Evolutionary conservation across 345 rosid genomes (phyloP), one percentile per base, ranked within the genome.

Genomic region (Syzygium aqueum): DNA sequence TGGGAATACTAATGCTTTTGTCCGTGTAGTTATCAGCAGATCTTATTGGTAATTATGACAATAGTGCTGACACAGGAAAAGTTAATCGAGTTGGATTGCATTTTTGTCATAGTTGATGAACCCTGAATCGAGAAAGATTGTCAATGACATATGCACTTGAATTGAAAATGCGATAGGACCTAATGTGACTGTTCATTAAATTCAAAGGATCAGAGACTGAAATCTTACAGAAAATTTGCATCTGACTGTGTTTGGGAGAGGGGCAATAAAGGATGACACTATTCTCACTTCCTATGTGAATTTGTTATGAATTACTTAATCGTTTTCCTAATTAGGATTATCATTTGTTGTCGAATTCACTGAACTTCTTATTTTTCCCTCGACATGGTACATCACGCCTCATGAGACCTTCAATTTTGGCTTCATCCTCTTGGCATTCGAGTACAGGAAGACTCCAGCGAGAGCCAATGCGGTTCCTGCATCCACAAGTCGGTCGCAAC

Each of bases 401-500:
- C 91, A 94, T 7, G 85, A 84, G 59, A 85, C 85, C 89, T 92
- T 94, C 56, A 91, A 84, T 87, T 91, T 90, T 28, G 92, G 92
- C 86, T 93, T 93, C 84, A 91, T 50, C 61, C 85, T 56, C 84
- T 94, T 95, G 46, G 93, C 93, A 90, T 89, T 94, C 5, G 97
- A 88, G 89, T 97, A 96, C 88, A 94, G 88, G 91, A 92, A 94
- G 77, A 96, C 97, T 88, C 99, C 98, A 50, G 91, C 92, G 77
- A 97, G 93, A 87, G 98, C 96, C 87, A 95, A 73, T 0, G 93
- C 94, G 22, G 97, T 97, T 90, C 98, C 97, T 96, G 95, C 77
- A 53, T 8, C 82, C 82, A 73, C 82, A 73, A 37, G 82, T 37
- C 3, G 25, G 7, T 73, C 3, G 82, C 27, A 6, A 73, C 6